phyloP scores from a whole-genome alignment of 2,329 filamentous ascomycete species.

The Zasmidium citrigriseum region DNA sequence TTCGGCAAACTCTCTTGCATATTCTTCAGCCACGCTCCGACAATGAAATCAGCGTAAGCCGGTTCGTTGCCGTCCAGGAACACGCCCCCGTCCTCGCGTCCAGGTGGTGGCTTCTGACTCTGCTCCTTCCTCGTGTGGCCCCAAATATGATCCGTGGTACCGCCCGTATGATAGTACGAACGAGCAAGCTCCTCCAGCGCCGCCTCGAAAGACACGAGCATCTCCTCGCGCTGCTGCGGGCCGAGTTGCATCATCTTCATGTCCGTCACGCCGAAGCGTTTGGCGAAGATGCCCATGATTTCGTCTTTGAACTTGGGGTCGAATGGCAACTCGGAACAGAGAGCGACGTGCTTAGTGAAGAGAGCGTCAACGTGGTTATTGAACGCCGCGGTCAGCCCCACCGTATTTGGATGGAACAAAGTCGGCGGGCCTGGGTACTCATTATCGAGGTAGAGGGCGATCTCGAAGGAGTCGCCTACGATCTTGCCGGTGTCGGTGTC shows the following conservation, averaged over 20 bases:
- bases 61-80: conserved; percentile 50
- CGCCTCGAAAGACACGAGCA: conserved; percentile 43
- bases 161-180: conserved; percentile 42
- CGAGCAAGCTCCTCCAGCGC: conserved; percentile 46
- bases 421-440: conserved; percentile 51
- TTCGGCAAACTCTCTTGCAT: conserved; percentile 41
- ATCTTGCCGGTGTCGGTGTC: conserved; percentile 45
- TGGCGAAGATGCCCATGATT: conserved; percentile 50
- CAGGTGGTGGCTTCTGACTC: conserved; percentile 16
- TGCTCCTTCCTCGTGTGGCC: conserved; percentile 18
- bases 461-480: conserved; percentile 67
- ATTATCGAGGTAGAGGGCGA: conserved; percentile 60
- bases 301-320: conserved; percentile 51
- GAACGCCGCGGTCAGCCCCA: conserved; percentile 47
- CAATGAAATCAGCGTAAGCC: conserved; percentile 59
- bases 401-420: conserved; percentile 50
- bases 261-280: conserved; percentile 40
- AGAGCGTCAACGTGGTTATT: conserved; percentile 57
- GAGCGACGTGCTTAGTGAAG: conserved; percentile 50
- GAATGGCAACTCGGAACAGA: conserved; percentile 52
- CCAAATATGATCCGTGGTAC: conserved; percentile 29
- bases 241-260: conserved; percentile 39
- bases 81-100: conserved; percentile 40
- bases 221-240: conserved; percentile 42
- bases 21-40: conserved; percentile 59